Evolutionary conservation across 176 grass and related monocot species (phyloP).

Genomic region (Olyra latifolia): DNA sequence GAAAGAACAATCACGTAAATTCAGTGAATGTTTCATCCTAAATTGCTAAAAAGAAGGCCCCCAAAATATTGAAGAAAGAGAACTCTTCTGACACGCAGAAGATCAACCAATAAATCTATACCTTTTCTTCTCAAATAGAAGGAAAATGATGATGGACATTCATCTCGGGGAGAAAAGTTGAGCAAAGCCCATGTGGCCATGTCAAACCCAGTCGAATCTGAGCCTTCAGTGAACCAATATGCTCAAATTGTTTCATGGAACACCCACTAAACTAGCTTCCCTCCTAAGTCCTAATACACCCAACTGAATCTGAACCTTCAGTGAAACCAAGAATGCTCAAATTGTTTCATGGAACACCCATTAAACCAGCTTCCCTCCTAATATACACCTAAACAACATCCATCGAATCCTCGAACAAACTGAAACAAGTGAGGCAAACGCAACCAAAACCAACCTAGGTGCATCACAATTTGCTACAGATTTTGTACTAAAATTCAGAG

Average conservation of each 20-base stretch:
- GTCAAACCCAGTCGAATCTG: constrained; percentile 25
- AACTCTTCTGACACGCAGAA: background rate
- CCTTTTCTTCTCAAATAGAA: background rate
- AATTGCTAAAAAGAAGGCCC: background rate
- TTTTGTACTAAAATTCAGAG: background rate
- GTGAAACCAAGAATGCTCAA: background rate
- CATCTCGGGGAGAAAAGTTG: background rate
- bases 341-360: background rate
- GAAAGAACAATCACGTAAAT: background rate
- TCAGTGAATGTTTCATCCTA: background rate
- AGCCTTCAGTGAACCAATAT: background rate
- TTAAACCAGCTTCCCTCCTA: background rate
- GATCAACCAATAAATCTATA: background rate
- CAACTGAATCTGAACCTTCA: constrained; percentile 28
- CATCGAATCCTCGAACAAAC: background rate
- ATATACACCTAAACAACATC: too few species aligned
- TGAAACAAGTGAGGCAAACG: background rate
- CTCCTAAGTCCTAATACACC: background rate
- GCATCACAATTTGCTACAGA: background rate
- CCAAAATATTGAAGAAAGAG: background rate
- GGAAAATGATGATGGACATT: background rate
- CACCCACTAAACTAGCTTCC: background rate
- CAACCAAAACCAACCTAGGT: background rate
- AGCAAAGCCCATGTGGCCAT: constrained; percentile 19
- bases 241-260: background rate